A percentile compares a stretch with the other conserved stretches of the same genome.
These are phyloP conservation scores for Sporothrix luriei DNA, from an alignment of 2,329 filamentous ascomycete genomes.

Conservation along the genomic window DNA sequence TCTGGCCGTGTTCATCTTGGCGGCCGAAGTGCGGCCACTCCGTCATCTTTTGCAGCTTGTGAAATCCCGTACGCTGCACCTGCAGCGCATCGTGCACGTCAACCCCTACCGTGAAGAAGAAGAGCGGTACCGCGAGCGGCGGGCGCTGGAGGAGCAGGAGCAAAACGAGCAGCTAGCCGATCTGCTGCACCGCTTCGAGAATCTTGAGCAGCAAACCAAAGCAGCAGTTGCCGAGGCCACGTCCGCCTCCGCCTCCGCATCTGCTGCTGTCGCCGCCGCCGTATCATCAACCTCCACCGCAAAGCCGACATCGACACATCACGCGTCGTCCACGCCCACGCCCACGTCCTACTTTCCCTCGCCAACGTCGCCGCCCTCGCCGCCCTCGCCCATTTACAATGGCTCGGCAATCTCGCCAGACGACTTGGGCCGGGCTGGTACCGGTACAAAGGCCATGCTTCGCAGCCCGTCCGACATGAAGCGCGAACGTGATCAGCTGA, in stretches of 20 bases:
- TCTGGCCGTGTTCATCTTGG: constrained; percentile 84
- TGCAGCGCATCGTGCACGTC: constrained; percentile 71
- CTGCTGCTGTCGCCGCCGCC: background rate
- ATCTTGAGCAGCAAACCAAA: constrained; percentile 59
- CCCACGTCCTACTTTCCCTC: constrained; percentile 11
- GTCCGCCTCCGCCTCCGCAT: background rate
- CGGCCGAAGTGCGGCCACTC: constrained; percentile 80
- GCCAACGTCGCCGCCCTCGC: background rate
- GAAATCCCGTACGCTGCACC: constrained; percentile 74
- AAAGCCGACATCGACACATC: background rate
- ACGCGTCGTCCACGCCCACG: background rate
- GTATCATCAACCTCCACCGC: constrained; percentile 3
- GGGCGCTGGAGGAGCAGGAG: constrained; percentile 40
- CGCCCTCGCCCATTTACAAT: constrained; percentile 3
- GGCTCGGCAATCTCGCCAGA: background rate
- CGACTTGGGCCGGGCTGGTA: background rate
- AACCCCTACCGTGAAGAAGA: constrained; percentile 48
- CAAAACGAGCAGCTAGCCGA: constrained; percentile 52
- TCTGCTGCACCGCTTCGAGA: constrained; percentile 66
- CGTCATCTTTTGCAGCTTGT: constrained; percentile 81
- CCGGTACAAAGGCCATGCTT: background rate
- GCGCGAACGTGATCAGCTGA: constrained; percentile 41
- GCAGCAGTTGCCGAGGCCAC: background rate
- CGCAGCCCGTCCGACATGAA: constrained; percentile 36
- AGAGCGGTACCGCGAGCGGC: constrained; percentile 33